Conservation (phyloP, 179 eudicot genomes). For the Silene vulgaris region DNA sequence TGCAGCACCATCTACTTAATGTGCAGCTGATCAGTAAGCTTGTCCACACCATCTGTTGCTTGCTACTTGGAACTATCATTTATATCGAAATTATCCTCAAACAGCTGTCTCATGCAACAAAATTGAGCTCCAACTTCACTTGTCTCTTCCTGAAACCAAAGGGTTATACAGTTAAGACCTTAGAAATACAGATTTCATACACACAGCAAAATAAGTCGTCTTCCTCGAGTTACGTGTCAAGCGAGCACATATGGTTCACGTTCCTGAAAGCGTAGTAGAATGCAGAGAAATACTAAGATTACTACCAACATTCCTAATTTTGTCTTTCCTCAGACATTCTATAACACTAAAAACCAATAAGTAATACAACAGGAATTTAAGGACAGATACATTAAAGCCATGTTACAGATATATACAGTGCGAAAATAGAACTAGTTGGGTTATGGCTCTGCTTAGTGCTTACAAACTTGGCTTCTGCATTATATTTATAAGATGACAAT, state of each 20-base stretch:
- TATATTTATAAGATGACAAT: no score
- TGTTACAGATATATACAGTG: not conserved
- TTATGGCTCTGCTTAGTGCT: no score
- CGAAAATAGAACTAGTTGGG: not conserved
- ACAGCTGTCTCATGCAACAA: conserved; percentile 11
- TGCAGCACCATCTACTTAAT: conserved; percentile 3
- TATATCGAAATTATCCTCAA: conserved; percentile 13
- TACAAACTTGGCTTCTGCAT: not conserved
- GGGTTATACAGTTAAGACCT: not conserved
- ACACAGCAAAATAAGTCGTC: not conserved
- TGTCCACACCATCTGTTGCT: conserved; percentile 1
- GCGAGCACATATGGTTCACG: not conserved
- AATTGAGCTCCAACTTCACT: not conserved
- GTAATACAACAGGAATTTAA: not conserved
- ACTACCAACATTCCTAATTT: not conserved
- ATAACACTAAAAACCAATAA: not conserved
- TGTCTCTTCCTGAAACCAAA: not conserved
- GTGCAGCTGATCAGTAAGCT: conserved; percentile 8
- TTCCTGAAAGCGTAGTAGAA: not conserved
- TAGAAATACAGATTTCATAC: not conserved
- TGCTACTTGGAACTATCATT: conserved; percentile 5
- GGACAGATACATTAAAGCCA: not conserved
- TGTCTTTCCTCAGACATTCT: not conserved
- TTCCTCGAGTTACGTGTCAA: not conserved
- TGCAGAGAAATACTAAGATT: not conserved